Conservation (phyloP, 805 yeast genomes). For the Saturnispora halmiae region DNA sequence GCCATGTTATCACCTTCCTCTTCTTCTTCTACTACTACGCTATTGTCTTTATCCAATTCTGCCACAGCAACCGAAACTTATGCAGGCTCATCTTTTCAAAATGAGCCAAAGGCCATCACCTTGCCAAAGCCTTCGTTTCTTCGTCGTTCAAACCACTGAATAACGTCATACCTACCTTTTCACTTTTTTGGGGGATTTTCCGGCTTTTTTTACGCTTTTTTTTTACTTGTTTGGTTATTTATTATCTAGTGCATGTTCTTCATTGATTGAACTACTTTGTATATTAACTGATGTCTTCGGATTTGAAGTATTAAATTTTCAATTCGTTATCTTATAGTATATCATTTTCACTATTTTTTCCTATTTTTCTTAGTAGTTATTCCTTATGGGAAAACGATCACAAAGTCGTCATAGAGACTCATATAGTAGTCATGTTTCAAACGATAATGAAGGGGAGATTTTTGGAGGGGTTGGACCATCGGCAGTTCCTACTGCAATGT, state of each 20-base stretch:
- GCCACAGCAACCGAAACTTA: constrained; percentile 29
- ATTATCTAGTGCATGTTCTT: no score
- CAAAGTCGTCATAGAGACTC: constrained; percentile 4
- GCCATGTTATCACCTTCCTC: constrained; percentile 11
- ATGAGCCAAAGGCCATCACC: constrained; percentile 47
- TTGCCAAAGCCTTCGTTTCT: constrained; percentile 47
- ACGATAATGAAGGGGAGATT: constrained; percentile 57
- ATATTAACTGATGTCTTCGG: no score
- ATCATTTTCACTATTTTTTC: no score
- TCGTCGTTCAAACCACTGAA: constrained; percentile 1
- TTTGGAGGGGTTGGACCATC: constrained; percentile 73
- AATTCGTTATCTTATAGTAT: no score
- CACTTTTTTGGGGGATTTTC: no score
- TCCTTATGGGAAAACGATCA: constrained; percentile 6
- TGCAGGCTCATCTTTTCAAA: constrained; percentile 51
- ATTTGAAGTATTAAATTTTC: no score
- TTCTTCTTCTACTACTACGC: constrained; percentile 13
- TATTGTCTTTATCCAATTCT: no score
- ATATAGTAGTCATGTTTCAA: neutral
- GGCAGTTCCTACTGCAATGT: constrained; percentile 66
- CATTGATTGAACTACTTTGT: no score
- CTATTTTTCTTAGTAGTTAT: no score
- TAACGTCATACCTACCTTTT: no score
- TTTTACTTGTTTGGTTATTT: no score
- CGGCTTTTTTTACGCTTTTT: constrained; percentile 2